Conservation (phyloP, 495 filamentous ascomycete genomes). For the Penicillium manginii region DNA sequence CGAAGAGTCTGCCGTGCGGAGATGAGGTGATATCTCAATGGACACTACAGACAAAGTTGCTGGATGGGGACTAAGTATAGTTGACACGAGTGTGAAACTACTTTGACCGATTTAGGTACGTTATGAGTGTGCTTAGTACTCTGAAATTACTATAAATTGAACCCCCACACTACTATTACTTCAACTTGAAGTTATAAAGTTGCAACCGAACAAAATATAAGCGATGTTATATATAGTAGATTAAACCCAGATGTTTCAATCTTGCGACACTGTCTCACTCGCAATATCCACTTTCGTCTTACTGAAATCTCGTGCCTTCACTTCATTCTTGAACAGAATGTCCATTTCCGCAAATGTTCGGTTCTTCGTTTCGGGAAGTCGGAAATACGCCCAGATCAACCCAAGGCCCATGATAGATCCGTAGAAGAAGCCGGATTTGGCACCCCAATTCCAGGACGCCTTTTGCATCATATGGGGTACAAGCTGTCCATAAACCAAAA, state of each 20-base stretch:
- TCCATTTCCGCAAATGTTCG: conserved; percentile 63
- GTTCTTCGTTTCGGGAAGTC: conserved; percentile 66
- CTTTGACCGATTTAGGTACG: no score
- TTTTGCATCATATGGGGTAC: conserved; percentile 69
- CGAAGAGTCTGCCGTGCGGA: no score
- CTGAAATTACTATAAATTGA: no score
- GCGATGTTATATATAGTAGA: no score
- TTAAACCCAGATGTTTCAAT: neutral
- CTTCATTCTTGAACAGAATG: conserved; percentile 36
- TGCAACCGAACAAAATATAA: no score
- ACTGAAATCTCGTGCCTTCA: conserved; percentile 13
- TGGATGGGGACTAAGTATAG: no score
- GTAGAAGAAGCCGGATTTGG: conserved; percentile 71
- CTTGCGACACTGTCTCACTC: conserved; percentile 11
- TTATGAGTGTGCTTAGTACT: no score
- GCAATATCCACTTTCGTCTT: conserved; percentile 14
- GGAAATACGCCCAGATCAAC: conserved; percentile 67
- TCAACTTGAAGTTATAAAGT: no score
- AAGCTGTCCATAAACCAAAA: conserved; percentile 63
- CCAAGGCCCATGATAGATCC: conserved; percentile 64
- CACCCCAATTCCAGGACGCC: conserved; percentile 67
- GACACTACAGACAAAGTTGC: no score
- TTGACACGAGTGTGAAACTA: no score
- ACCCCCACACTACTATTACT: no score
- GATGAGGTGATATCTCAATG: no score